These are phyloP conservation scores for Handroanthus guayacan DNA, from an alignment of 257 asterid species.

Conservation along the genomic window DNA sequence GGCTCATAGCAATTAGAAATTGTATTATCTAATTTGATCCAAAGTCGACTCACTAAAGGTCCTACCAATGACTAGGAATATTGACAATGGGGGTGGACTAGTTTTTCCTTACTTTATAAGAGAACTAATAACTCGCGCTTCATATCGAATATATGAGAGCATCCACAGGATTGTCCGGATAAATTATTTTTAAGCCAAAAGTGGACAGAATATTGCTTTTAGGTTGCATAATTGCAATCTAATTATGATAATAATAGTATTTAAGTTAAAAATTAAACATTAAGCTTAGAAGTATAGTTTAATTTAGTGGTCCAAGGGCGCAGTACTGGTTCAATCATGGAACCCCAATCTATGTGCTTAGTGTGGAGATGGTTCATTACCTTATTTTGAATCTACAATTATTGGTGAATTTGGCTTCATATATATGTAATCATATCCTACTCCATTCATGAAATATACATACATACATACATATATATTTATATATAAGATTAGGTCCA, in stretches of 20 bases:
- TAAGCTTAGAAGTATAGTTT: not conserved
- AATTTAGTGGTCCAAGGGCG: slow-evolving; percentile 4
- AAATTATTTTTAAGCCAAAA: not conserved
- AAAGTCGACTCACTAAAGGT: too few relatives aligned
- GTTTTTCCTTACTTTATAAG: too few relatives aligned
- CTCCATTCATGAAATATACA: not conserved
- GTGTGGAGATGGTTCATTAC: not conserved
- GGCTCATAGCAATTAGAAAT: too few relatives aligned
- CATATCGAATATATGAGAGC: not conserved
- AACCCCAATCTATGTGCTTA: not conserved
- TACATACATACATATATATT: not conserved
- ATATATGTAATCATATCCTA: not conserved
- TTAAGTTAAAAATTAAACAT: not conserved
- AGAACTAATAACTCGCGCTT: not conserved
- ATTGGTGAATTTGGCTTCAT: slow-evolving; percentile 8
- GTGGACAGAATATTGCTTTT: not conserved
- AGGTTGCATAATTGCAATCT: slow-evolving; percentile 17
- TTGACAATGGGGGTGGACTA: not conserved
- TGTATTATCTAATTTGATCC: too few relatives aligned
- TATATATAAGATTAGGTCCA: not conserved
- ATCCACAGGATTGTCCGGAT: not conserved
- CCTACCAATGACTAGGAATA: not conserved
- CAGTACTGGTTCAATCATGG: not conserved
- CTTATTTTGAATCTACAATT: slow-evolving; percentile 16
- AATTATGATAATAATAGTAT: not conserved